Evolutionary conservation across 768 basidiomycete species (phyloP).

Genomic region (Boletus patriciae): DNA sequence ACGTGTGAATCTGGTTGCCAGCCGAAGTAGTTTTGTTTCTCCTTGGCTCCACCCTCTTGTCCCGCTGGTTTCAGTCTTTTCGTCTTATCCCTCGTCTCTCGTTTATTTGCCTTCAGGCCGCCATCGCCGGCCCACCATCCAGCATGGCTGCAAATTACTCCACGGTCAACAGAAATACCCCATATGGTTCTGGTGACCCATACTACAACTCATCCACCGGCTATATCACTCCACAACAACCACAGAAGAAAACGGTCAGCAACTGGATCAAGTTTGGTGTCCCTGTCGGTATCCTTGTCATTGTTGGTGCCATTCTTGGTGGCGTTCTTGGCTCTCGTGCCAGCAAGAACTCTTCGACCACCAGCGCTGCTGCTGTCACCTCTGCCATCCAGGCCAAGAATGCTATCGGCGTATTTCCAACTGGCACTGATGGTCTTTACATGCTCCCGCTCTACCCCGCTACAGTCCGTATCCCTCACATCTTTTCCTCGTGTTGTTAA

Average conservation of each 20-base stretch:
- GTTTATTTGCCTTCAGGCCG: constrained; percentile 19
- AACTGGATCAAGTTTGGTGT: constrained; percentile 78
- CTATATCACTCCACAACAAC: constrained; percentile 52
- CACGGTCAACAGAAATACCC: constrained; percentile 36
- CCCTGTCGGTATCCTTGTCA: constrained; percentile 61
- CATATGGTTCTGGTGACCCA: constrained; percentile 64
- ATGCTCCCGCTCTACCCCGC: constrained; percentile 86
- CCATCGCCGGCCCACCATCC: constrained; percentile 19
- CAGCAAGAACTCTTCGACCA: constrained; percentile 38
- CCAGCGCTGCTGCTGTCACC: constrained; percentile 37
- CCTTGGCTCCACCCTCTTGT: constrained; percentile 1
- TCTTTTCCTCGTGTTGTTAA: background rate
- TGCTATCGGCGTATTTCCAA: constrained; percentile 66
- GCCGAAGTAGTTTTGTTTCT: background rate
- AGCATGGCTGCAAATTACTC: constrained; percentile 44
- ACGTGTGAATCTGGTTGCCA: constrained; percentile 19
- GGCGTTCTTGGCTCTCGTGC: constrained; percentile 75
- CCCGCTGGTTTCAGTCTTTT: constrained; percentile 13
- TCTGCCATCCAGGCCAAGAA: constrained; percentile 60
- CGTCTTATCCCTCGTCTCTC: constrained; percentile 19
- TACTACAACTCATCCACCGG: constrained; percentile 72
- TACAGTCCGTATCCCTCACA: constrained; percentile 60
- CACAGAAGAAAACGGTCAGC: constrained; percentile 54
- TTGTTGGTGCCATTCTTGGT: constrained; percentile 69
- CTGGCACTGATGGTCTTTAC: constrained; percentile 75